phyloP scores from a whole-genome alignment of 441 rosid species.

The Aleurites moluccanus region DNA sequence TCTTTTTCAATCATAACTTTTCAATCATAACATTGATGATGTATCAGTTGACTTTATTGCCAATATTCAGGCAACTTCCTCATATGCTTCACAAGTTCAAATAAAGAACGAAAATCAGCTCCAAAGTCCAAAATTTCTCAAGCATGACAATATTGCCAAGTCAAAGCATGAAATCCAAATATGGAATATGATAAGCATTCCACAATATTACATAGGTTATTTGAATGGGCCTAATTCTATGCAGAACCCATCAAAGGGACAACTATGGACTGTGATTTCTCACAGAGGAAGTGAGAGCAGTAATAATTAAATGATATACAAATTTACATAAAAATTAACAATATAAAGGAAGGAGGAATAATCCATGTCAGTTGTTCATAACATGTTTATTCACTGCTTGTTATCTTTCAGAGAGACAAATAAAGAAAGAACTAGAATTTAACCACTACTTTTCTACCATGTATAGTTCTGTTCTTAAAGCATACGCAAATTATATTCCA shows the following conservation, averaged over 20 bases:
- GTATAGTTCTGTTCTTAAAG: background rate
- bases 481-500: background rate
- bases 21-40: background rate
- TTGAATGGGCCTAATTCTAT: background rate
- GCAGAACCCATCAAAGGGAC: background rate
- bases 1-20: background rate
- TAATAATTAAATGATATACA: background rate
- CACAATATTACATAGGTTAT: background rate
- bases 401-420: background rate
- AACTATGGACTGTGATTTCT: too few relatives aligned
- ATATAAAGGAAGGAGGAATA: background rate
- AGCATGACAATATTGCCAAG: background rate
- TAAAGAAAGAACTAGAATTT: background rate
- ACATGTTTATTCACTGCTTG: background rate
- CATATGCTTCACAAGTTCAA: background rate
- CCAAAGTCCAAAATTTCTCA: background rate
- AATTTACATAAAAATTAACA: background rate
- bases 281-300: too few relatives aligned
- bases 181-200: background rate
- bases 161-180: background rate
- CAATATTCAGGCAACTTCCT: background rate
- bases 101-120: background rate
- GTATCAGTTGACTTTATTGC: background rate
- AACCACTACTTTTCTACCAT: background rate
- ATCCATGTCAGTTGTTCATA: background rate